Conservation (phyloP, 768 basidiomycete genomes). For the Tylopilus felleus region DNA sequence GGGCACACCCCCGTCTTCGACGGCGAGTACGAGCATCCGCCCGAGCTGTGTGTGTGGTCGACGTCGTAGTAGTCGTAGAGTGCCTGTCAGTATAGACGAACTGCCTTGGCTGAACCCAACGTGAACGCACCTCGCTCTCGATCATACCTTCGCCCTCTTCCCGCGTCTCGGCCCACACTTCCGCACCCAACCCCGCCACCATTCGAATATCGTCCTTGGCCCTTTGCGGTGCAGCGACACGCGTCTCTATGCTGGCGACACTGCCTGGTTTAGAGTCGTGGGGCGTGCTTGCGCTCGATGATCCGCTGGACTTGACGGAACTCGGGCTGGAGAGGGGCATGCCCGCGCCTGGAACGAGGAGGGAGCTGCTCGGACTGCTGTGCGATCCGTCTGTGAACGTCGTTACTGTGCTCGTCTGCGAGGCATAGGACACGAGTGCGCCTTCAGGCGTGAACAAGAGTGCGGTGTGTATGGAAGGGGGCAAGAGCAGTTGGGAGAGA, state of each 20-base stretch:
- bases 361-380: conserved; percentile 5
- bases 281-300: conserved; percentile 7
- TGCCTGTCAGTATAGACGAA: neutral
- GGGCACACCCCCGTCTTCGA: conserved; percentile 39
- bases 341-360: neutral
- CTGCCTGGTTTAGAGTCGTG: conserved; percentile 14
- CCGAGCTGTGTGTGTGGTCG: conserved; percentile 48
- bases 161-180: conserved; percentile 75
- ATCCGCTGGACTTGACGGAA: conserved; percentile 9
- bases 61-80: neutral
- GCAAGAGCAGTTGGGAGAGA: conserved; percentile 58
- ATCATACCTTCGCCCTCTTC: conserved; percentile 57
- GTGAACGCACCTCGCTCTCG: conserved; percentile 64
- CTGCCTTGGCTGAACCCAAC: no score
- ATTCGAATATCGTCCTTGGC: conserved; percentile 74
- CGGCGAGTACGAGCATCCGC: conserved; percentile 63
- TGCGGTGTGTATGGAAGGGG: conserved; percentile 65
- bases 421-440: conserved; percentile 65
- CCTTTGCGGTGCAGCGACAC: conserved; percentile 23
- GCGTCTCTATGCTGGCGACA: conserved; percentile 4
- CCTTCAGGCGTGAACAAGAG: conserved; percentile 71
- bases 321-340: conserved; percentile 11
- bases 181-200: conserved; percentile 66
- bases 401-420: conserved; percentile 34
- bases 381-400: conserved; percentile 3